Percentiles rank a stretch among this genome's conserved stretches.
Conservation (phyloP, 495 filamentous ascomycete genomes). For the Tetracladium marchalianum region DNA sequence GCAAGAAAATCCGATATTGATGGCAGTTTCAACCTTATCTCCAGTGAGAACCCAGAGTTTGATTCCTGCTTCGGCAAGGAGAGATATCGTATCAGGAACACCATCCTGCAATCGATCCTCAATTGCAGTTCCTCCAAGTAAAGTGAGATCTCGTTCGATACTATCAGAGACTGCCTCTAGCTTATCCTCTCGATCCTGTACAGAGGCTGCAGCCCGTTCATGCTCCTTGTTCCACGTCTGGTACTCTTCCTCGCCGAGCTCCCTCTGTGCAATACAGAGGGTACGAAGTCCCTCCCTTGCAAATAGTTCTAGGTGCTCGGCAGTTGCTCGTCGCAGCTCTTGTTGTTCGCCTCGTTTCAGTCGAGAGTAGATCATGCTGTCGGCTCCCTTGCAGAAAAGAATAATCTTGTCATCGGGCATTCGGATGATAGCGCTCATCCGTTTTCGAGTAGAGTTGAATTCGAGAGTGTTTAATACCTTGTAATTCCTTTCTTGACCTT, state of each 20-base stretch:
- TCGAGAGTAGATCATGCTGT: constrained; percentile 94
- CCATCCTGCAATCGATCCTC: constrained; percentile 97
- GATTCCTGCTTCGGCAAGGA: constrained; percentile 90
- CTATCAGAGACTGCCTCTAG: constrained; percentile 80
- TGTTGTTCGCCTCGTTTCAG: constrained; percentile 76
- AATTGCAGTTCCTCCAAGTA: constrained; percentile 94
- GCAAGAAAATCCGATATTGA: constrained; percentile 99
- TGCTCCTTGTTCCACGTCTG: constrained; percentile 75
- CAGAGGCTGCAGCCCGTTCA: constrained; percentile 73
- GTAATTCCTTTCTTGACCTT: constrained; percentile 77
- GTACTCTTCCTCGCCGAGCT: constrained; percentile 81
- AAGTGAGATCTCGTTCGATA: constrained; percentile 82
- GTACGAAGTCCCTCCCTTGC: constrained; percentile 92
- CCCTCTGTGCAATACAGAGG: constrained; percentile 84
- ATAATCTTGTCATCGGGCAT: constrained; percentile 93
- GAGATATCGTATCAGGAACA: constrained; percentile 89
- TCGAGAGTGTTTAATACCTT: constrained; percentile 90
- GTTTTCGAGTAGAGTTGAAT: constrained; percentile 93
- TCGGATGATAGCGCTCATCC: constrained; percentile 95
- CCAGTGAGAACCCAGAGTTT: constrained; percentile 99
- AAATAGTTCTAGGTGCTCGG: constrained; percentile 93
- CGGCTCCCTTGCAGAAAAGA: constrained; percentile 95
- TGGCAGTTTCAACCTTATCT: constrained; percentile 98
- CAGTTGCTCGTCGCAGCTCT: constrained; percentile 72
- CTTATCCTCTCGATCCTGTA: constrained; percentile 87